Conservation (phyloP, 352 stramenopile species). For the Globisporangium iwayamae region DNA sequence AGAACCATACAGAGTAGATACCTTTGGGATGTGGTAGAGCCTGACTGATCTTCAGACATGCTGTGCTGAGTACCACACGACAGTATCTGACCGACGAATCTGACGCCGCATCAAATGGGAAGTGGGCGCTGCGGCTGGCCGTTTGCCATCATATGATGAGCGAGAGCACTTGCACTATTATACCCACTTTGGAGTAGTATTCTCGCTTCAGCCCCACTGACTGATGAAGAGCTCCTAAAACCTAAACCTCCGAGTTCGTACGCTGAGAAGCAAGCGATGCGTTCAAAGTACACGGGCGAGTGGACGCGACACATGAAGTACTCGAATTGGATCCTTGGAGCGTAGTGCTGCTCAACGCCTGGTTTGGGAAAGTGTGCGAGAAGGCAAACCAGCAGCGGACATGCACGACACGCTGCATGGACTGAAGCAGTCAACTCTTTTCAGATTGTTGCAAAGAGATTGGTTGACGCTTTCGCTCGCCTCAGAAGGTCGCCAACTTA, state of each 20-base stretch:
- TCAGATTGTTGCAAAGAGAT: too few species aligned
- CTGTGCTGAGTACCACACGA: too few species aligned
- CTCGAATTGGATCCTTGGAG: not conserved
- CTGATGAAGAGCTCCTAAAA: not conserved
- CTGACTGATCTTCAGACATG: too few species aligned
- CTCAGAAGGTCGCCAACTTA: too few species aligned
- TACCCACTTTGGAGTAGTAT: too few species aligned
- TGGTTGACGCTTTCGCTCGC: too few species aligned
- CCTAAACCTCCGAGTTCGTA: not conserved
- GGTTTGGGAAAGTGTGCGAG: not conserved
- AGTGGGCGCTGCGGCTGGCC: not conserved
- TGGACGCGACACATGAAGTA: not conserved
- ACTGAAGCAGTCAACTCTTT: too few species aligned
- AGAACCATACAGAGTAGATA: too few species aligned
- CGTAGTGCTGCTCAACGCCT: not conserved
- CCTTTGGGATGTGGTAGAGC: too few species aligned
- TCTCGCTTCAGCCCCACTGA: not conserved
- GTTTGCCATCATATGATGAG: not conserved
- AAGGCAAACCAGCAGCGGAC: too few species aligned
- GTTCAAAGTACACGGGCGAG: not conserved
- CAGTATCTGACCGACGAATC: not conserved
- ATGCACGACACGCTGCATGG: too few species aligned
- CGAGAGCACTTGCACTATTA: too few species aligned
- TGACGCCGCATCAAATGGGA: not conserved
- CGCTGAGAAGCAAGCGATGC: not conserved